Evolutionary conservation across 805 yeast species (phyloP).

Genomic region (Wickerhamomyces hampshirensis): DNA sequence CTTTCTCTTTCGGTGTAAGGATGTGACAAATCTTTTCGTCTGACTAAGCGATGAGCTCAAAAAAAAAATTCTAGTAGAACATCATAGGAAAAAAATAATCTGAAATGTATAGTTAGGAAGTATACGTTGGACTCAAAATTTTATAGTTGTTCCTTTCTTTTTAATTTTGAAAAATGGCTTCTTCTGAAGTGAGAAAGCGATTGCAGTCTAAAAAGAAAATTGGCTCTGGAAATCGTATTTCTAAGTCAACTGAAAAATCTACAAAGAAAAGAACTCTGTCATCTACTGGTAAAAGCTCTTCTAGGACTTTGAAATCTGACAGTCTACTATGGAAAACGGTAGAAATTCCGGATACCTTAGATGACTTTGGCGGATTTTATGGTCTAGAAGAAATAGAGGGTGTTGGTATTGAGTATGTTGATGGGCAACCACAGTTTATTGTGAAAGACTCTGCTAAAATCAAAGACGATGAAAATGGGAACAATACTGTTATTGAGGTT

Average conservation of each 20-base stretch:
- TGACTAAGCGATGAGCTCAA: neutral
- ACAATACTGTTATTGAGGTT: constrained; percentile 20
- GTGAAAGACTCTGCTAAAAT: constrained; percentile 31
- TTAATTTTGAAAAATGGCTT: constrained; percentile 9
- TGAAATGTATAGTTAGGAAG: too few relatives aligned
- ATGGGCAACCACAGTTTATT: constrained; percentile 64
- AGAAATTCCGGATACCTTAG: constrained; percentile 75
- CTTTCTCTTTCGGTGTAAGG: neutral
- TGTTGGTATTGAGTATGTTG: constrained; percentile 70
- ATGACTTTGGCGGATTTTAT: constrained; percentile 84
- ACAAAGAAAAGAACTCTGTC: constrained; percentile 3
- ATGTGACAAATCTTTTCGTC: neutral
- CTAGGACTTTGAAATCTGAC: constrained; percentile 39
- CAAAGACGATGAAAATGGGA: constrained; percentile 15
- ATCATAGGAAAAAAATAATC: too few relatives aligned
- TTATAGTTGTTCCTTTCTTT: too few relatives aligned
- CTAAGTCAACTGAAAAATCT: constrained; percentile 8
- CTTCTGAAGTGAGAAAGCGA: constrained; percentile 8
- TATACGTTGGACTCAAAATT: too few relatives aligned
- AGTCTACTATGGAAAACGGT: constrained; percentile 75
- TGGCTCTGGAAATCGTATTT: constrained; percentile 4
- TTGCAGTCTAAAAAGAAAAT: constrained; percentile 7
- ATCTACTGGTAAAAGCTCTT: neutral
- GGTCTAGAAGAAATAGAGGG: constrained; percentile 95
- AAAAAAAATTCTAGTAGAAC: neutral